Evolutionary conservation across 2,329 filamentous ascomycete species (phyloP), one percentile per base, ranked within the genome.

Genomic region (Didymella pomorum): DNA sequence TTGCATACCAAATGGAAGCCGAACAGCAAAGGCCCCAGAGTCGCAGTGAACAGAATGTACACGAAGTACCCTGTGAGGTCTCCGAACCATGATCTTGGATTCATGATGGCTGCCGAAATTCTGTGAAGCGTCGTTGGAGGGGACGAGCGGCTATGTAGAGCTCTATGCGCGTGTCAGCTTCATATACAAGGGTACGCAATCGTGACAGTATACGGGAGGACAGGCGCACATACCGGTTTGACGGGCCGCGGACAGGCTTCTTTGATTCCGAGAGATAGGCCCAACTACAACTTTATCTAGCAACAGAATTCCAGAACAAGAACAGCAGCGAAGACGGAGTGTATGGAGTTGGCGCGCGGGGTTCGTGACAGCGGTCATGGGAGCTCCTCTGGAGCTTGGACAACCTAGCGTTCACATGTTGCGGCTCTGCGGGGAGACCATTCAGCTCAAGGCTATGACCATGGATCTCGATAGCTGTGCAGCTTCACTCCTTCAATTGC

Each of bases 11-110:
- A 79, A 78, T 98, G 94, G 78, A 92, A 97, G 62, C 95, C 95
- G 74, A 97, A 99, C 71, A 97, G 92, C 43, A 98, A 84, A 1
- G 95, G 92, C 0, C 94, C 95, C 18, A 97, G 79, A 0, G 93
- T 96, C 42, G 91, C 87, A 58, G 93, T 83, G 60, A 87, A 79
- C 54, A 98, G 85, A 45, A 95, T 80, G 71, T 92, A 86, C 70
- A 95, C 74, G 68, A 98, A 86, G 78, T 92, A 96, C 5, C 86
- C 82, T 33, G 92, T 95, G 54, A 93, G 73, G 71, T 78, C 76
- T 58, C 81, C 69, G 64, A 79, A 72, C 73, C 75, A 79, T 20
- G 75, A 69, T 28, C 71, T 69, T 25, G 70, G 70, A 47, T 75
- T 68, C 78, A 80, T 80, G 60, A 62, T 65, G 67, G 52, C 56